Evolutionary conservation across 1,284 basidiomycete species (phyloP).

Genomic region (Tilletia indica): DNA sequence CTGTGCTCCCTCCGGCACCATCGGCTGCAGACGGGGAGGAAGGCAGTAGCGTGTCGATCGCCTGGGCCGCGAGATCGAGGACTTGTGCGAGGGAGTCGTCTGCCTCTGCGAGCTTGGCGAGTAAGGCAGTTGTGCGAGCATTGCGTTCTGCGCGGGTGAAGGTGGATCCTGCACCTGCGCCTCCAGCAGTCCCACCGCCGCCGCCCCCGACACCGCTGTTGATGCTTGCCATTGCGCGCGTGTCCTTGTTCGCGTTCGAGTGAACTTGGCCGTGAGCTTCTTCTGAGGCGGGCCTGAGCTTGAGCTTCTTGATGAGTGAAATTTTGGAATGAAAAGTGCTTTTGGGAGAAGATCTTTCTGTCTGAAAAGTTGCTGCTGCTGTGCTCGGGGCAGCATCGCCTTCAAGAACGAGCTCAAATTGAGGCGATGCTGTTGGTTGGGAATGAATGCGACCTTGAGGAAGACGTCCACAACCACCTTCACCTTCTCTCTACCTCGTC

Average conservation of each 20-base stretch:
- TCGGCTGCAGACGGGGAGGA: not conserved
- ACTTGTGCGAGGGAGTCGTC: constrained; percentile 7
- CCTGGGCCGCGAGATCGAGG: constrained; percentile 12
- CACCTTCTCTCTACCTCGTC: not conserved
- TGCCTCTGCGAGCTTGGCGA: constrained; percentile 14
- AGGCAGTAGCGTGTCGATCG: constrained; percentile 8
- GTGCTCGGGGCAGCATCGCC: too few species aligned
- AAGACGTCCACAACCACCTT: not conserved
- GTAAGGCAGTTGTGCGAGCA: not conserved
- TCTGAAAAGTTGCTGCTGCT: too few species aligned
- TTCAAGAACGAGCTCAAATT: too few species aligned
- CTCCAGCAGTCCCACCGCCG: not conserved
- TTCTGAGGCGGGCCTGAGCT: too few species aligned
- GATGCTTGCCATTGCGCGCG: not conserved
- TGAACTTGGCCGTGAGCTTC: too few species aligned
- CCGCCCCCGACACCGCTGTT: not conserved
- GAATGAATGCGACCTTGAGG: too few species aligned
- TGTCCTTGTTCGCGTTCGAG: too few species aligned
- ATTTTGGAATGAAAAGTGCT: too few species aligned
- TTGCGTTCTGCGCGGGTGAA: not conserved
- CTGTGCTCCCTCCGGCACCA: not conserved
- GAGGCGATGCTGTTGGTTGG: too few species aligned
- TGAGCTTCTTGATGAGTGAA: too few species aligned
- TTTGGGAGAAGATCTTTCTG: too few species aligned
- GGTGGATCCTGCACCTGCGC: not conserved